These are phyloP conservation scores for Xanthoconium purpureum DNA, from an alignment of 768 basidiomycete species.

Conservation along the genomic window DNA sequence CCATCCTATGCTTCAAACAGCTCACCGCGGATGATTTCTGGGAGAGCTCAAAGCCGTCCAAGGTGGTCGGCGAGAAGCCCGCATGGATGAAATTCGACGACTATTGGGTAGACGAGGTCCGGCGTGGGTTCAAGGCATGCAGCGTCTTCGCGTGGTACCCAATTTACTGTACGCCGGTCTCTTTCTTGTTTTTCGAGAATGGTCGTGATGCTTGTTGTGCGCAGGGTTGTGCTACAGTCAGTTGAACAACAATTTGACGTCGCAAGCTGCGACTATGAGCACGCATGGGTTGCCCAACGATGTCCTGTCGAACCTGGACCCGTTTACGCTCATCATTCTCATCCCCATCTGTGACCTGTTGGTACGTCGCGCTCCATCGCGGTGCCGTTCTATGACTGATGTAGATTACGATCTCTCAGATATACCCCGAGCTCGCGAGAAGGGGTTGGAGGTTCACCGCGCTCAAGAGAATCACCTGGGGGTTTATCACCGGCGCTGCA, in stretches of 20 bases:
- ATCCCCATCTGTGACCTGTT: conserved; percentile 66
- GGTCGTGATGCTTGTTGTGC: neutral
- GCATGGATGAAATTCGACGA: conserved; percentile 78
- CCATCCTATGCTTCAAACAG: conserved; percentile 44
- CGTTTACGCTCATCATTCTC: conserved; percentile 70
- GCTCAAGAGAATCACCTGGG: conserved; percentile 55
- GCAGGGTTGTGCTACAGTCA: conserved; percentile 78
- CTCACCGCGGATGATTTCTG: conserved; percentile 64
- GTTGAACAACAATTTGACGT: conserved; percentile 72
- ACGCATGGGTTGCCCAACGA: conserved; percentile 74
- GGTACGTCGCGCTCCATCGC: conserved; percentile 25
- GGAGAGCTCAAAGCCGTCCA: conserved; percentile 69
- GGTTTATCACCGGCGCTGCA: conserved; percentile 52
- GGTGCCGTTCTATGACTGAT: neutral
- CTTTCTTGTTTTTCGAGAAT: neutral
- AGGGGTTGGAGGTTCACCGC: conserved; percentile 54
- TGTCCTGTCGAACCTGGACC: conserved; percentile 74
- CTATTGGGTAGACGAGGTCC: conserved; percentile 74
- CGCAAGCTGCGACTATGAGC: conserved; percentile 75
- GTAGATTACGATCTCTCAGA: conserved; percentile 25
- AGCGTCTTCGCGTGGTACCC: conserved; percentile 59
- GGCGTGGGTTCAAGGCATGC: conserved; percentile 72
- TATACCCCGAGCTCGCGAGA: conserved; percentile 57
- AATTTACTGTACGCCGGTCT: conserved; percentile 52
- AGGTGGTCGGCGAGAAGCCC: conserved; percentile 41